phyloP scores from a whole-genome alignment of 2,329 filamentous ascomycete species.

The Cytospora paraplurivora region DNA sequence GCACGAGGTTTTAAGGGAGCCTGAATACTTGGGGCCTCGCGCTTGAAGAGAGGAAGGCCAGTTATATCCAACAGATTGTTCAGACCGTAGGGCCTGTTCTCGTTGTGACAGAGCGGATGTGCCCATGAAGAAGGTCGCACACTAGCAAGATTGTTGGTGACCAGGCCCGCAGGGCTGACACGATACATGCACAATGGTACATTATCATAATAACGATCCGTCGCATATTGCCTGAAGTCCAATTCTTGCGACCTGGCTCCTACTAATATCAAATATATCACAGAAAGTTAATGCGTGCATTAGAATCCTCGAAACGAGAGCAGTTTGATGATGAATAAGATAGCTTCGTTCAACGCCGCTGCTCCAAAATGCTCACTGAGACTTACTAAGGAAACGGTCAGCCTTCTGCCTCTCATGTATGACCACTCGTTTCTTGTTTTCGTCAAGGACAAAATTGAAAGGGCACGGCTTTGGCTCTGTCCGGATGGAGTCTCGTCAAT shows the following conservation, averaged over 20 bases:
- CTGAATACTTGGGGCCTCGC: background rate
- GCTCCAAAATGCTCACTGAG: constrained; percentile 5
- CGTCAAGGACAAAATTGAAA: constrained; percentile 15
- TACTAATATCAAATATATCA: background rate
- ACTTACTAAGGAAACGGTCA: constrained; percentile 21
- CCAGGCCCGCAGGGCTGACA: background rate
- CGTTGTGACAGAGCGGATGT: background rate
- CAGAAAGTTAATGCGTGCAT: background rate
- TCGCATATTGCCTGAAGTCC: no score
- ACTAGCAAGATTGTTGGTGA: background rate
- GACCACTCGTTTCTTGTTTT: constrained; percentile 11
- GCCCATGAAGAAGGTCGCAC: background rate
- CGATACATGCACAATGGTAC: no score
- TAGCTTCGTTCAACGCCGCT: background rate
- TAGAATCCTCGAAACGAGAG: background rate
- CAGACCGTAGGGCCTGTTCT: background rate
- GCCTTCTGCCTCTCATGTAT: constrained; percentile 21
- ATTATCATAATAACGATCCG: no score
- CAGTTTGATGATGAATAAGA: background rate
- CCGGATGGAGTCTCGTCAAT: constrained; percentile 10
- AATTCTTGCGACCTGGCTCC: background rate
- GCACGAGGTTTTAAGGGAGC: constrained; percentile 6
- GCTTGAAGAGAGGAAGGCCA: background rate
- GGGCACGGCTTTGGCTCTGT: constrained; percentile 9
- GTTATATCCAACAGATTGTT: background rate